These are phyloP conservation scores for Xylariaceae sp. DNA, from an alignment of 2,329 filamentous ascomycete species.

Conservation along the genomic window DNA sequence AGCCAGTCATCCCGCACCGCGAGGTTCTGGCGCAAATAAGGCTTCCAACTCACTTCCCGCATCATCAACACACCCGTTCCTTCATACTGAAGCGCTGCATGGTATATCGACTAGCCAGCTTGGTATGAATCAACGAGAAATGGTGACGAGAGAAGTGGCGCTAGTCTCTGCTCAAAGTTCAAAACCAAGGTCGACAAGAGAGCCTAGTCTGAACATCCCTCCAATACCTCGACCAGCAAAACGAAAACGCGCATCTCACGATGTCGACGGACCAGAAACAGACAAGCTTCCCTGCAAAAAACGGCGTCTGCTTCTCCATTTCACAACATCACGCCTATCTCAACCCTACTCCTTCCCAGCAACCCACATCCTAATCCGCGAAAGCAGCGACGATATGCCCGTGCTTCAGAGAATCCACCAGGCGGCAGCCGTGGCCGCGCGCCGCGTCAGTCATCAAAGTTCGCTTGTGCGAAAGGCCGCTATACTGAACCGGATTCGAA, in stretches of 20 bases:
- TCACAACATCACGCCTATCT: constrained; percentile 70
- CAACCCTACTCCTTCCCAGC: constrained; percentile 67
- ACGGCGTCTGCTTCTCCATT: constrained; percentile 58
- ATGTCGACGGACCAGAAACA: constrained; percentile 59
- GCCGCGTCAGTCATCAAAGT: constrained; percentile 46
- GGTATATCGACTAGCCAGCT: not conserved
- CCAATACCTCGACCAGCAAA: constrained; percentile 34
- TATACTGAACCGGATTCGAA: constrained; percentile 60
- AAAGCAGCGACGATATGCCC: constrained; percentile 44
- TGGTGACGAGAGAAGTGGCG: too few relatives aligned
- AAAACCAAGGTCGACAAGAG: not conserved
- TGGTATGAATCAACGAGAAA: not conserved
- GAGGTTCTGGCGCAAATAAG: not conserved
- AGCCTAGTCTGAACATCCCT: not conserved
- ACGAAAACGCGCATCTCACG: constrained; percentile 50
- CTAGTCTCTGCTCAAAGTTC: not conserved
- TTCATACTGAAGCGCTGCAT: too few relatives aligned
- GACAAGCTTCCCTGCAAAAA: constrained; percentile 60
- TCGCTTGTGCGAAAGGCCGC: constrained; percentile 61
- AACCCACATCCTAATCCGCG: constrained; percentile 66
- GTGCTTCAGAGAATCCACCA: constrained; percentile 43
- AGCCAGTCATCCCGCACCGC: not conserved
- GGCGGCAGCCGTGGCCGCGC: constrained; percentile 41
- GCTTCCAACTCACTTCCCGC: not conserved
- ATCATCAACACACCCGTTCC: not conserved